phyloP scores from a whole-genome alignment of 1,284 basidiomycete genomes.

The Apiotrichum sp. region DNA sequence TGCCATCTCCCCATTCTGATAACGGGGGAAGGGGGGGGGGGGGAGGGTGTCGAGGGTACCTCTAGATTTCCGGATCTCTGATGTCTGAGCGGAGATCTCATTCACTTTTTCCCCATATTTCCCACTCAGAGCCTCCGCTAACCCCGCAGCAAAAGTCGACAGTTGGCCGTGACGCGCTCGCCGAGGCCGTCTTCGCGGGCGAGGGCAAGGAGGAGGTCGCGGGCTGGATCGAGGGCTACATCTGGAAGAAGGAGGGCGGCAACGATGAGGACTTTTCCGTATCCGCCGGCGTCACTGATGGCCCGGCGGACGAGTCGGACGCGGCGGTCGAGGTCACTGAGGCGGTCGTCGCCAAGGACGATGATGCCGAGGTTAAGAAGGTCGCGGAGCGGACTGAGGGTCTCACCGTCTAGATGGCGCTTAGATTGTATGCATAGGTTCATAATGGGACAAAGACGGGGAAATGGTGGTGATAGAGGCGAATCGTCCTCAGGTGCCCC shows the following conservation, averaged over 20 bases:
- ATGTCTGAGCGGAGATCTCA: neutral
- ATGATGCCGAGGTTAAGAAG: conserved; percentile 8
- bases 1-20: too few species aligned
- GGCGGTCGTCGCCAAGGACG: conserved; percentile 7
- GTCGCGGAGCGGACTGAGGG: neutral
- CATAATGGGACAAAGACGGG: neutral
- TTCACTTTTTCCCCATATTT: too few species aligned
- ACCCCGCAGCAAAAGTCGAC: conserved; percentile 38
- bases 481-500: too few species aligned
- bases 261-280: conserved; percentile 22
- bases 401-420: neutral
- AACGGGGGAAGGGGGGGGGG: too few species aligned
- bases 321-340: conserved; percentile 7
- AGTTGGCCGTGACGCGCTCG: conserved; percentile 41
- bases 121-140: neutral
- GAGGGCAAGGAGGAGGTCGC: conserved; percentile 48
- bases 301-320: conserved; percentile 7
- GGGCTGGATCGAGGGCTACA: conserved; percentile 46
- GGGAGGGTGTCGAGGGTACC: too few species aligned
- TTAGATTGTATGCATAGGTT: conserved; percentile 1
- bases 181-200: conserved; percentile 42
- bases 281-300: conserved; percentile 1
- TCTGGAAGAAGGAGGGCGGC: conserved; percentile 36
- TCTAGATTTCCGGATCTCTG: neutral
- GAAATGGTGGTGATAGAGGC: too few species aligned